Percentiles rank a stretch among this genome's conserved stretches.
These are phyloP conservation scores for Beauveria caledonica DNA, from an alignment of 2,329 filamentous ascomycete species.

Conservation along the genomic window DNA sequence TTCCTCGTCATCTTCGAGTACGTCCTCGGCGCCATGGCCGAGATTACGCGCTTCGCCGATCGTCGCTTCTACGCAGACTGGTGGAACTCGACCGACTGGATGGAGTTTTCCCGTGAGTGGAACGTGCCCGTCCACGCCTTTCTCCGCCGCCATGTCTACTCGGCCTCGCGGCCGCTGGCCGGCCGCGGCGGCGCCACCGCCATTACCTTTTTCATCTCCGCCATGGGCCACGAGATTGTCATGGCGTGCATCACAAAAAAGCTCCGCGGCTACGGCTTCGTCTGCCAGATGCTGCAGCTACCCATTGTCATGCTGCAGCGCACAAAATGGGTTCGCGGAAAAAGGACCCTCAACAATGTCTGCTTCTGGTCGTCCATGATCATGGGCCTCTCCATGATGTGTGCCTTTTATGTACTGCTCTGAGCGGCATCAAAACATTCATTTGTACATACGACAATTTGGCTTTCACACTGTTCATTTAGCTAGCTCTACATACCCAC, in stretches of 20 bases:
- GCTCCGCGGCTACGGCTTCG: constrained; percentile 83
- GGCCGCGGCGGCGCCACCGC: constrained; percentile 71
- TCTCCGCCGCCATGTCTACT: constrained; percentile 89
- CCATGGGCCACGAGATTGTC: constrained; percentile 85
- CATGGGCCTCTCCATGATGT: constrained; percentile 65
- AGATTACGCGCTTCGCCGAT: constrained; percentile 89
- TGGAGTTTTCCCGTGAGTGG: constrained; percentile 95
- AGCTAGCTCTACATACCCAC: constrained; percentile 7
- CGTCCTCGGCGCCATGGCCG: constrained; percentile 85
- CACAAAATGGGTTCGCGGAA: constrained; percentile 64
- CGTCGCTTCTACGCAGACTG: constrained; percentile 82
- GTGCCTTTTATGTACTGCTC: constrained; percentile 42
- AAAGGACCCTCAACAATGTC: constrained; percentile 75
- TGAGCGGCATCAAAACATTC: constrained; percentile 8
- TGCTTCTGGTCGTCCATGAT: constrained; percentile 94
- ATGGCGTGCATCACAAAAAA: constrained; percentile 99
- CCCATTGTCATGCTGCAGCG: constrained; percentile 90
- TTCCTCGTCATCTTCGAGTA: constrained; percentile 99
- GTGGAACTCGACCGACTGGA: constrained; percentile 79
- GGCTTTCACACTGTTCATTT: not conserved
- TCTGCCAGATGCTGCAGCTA: constrained; percentile 93
- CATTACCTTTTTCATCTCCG: constrained; percentile 86
- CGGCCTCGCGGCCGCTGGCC: constrained; percentile 67
- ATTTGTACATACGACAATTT: constrained; percentile 17
- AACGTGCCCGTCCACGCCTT: constrained; percentile 97